Evolutionary conservation across 495 filamentous ascomycete species (phyloP), one percentile per base, ranked within the genome.

Genomic region (Hypoxylon lienhwacheense): DNA sequence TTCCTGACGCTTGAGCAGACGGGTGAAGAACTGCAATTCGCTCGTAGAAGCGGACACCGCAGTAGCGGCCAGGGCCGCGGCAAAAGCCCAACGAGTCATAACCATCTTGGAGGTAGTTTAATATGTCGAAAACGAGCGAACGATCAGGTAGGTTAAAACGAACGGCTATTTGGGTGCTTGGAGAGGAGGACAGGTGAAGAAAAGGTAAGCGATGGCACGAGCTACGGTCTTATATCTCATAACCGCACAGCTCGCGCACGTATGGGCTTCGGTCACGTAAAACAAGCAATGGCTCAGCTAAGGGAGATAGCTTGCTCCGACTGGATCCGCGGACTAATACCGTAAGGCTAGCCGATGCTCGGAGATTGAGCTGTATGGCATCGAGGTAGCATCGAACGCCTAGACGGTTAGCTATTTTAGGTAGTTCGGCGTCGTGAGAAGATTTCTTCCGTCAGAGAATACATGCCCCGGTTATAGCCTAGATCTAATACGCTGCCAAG

Each of bases 1-100:
- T 4, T 64, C 70, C 44, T 72, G 69, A 20, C 69, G 70, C 47
- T 64, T 69, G 26, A 68, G 59, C 7, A 71, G 48, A 25, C 46
- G 46, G 16, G 47, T 24, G 24, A 66, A 47, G 29, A 56, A 17
- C 42, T 47, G 50, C 1, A 59, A 37, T 26, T 61, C 44, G 8
- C 64, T 49, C 0, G 36, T 39, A 7, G 56, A 58, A 15, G 63
- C 63, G 19, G 53, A 44, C n/a, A 53, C 46, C 0, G 46, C 44
- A 16, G 44, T 36, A 12, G 53, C 53, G 29, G 43, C 59, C 16
- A 61, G n/a, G 7, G 61, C 36, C 36, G 56, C 46, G 29, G 37
- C 41, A 0, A 64, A 19, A 47, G 49, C 16, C 51, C 49, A 55
- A 16, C 31, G 34, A 29, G 39, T 7, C 8, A 36, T 11, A n/a